phyloP scores from a whole-genome alignment of 306 rosid species.

The Bauhinia variegata region DNA sequence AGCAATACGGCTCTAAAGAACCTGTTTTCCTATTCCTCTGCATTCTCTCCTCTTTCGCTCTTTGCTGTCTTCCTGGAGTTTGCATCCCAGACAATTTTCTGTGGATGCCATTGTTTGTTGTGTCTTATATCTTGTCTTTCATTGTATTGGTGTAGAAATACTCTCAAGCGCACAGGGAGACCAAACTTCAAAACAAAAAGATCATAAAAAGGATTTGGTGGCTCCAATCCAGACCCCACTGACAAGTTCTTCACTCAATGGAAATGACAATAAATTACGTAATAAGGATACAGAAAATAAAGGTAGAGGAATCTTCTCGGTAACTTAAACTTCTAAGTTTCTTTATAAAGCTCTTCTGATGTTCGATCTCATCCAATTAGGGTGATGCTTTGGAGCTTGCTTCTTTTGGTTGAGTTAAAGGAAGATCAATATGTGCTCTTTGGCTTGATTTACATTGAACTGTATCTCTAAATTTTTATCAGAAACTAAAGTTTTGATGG shows the following conservation, averaged over 20 bases:
- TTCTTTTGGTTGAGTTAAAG: constrained; percentile 5
- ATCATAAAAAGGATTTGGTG: constrained; percentile 19
- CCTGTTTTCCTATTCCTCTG: constrained; percentile 9
- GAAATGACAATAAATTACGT: constrained; percentile 32
- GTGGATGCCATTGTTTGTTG: constrained; percentile 6
- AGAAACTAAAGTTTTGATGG: too few relatives aligned
- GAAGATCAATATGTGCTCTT: neutral
- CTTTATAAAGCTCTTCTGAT: neutral
- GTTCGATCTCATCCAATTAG: neutral
- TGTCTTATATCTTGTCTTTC: constrained; percentile 31
- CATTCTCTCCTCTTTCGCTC: constrained; percentile 8
- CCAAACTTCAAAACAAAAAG: constrained; percentile 38
- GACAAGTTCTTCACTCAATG: constrained; percentile 30
- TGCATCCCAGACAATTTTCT: neutral
- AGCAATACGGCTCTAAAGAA: constrained; percentile 21
- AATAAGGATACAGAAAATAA: constrained; percentile 40
- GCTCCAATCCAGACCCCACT: constrained; percentile 29
- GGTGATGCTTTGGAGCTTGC: constrained; percentile 16
- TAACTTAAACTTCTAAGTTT: neutral
- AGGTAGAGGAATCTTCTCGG: constrained; percentile 44
- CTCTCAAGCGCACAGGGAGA: constrained; percentile 32
- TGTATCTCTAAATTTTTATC: neutral
- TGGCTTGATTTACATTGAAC: neutral
- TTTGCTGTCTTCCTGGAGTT: neutral
- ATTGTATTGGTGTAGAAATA: constrained; percentile 50